Evolutionary conservation across 345 rosid genomes (phyloP).

Genomic region (Alliaria petiolata): DNA sequence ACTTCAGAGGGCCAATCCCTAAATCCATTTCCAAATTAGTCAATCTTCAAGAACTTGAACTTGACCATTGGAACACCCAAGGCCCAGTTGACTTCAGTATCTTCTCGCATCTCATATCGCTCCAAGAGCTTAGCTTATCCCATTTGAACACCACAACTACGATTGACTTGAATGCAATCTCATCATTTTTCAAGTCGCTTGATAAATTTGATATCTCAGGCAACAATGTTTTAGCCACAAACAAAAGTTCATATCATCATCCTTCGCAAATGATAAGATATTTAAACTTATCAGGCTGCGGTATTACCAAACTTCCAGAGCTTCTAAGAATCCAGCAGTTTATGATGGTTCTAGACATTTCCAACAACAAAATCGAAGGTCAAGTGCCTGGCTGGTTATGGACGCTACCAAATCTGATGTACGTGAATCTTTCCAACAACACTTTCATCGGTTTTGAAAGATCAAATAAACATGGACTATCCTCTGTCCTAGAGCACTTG

Average conservation of each 20-base stretch:
- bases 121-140: not conserved
- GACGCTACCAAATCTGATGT: not conserved
- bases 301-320: not conserved
- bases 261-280: not conserved
- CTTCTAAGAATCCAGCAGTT: not conserved
- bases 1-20: not conserved
- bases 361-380: conserved; percentile 10
- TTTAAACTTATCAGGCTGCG: not conserved
- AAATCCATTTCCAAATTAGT: not conserved
- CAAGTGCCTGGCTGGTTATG: conserved; percentile 10
- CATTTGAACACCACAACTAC: not conserved
- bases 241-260: not conserved
- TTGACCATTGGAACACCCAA: not conserved
- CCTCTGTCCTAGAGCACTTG: not conserved
- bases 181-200: not conserved
- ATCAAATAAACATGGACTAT: not conserved
- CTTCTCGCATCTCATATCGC: not conserved
- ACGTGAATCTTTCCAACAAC: conserved; percentile 1
- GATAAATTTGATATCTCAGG: not conserved
- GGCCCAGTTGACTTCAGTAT: not conserved
- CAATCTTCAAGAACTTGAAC: not conserved
- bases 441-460: not conserved
- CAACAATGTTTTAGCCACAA: not conserved
- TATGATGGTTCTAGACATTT: not conserved
- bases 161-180: not conserved